Percentiles rank a stretch among this genome's conserved stretches.
These are phyloP conservation scores for Saccharomycopsis crataegensis DNA, from an alignment of 1,139 yeast species.

Conservation along the genomic window DNA sequence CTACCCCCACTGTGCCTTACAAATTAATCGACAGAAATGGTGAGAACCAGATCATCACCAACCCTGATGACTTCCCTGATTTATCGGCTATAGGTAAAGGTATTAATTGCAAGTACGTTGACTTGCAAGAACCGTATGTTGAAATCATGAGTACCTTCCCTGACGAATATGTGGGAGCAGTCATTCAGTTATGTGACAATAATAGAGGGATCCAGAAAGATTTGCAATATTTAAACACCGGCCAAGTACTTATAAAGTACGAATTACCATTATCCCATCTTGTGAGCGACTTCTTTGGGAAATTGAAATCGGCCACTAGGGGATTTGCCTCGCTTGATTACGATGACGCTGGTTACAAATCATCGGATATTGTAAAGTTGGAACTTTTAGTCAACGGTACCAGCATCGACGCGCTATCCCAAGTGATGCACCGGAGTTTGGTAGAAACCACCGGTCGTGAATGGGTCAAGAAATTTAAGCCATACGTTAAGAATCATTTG, in stretches of 20 bases:
- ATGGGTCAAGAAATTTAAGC: constrained; percentile 77
- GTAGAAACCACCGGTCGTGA: constrained; percentile 67
- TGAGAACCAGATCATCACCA: constrained; percentile 57
- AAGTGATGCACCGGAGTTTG: constrained; percentile 78
- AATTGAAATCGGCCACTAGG: constrained; percentile 77
- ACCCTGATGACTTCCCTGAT: constrained; percentile 91
- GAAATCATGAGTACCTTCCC: constrained; percentile 91
- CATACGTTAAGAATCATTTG: constrained; percentile 69
- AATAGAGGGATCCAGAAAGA: constrained; percentile 81
- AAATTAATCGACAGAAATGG: constrained; percentile 63
- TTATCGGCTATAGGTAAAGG: constrained; percentile 29
- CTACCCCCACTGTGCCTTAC: constrained; percentile 96
- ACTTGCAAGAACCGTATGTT: constrained; percentile 80
- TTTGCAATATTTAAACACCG: constrained; percentile 67
- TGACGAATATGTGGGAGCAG: constrained; percentile 78
- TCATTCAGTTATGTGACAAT: constrained; percentile 76
- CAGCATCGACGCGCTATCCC: constrained; percentile 88
- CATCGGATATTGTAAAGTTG: constrained; percentile 76
- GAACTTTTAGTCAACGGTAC: constrained; percentile 86
- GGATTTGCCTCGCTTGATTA: constrained; percentile 95
- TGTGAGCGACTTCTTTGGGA: constrained; percentile 93
- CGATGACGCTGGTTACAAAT: constrained; percentile 83
- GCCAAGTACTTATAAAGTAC: constrained; percentile 76
- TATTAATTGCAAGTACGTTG: constrained; percentile 39
- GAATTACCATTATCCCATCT: constrained; percentile 80